phyloP scores from a whole-genome alignment of 176 grass and related monocot species.

The Echinochloa phyllopogon region DNA sequence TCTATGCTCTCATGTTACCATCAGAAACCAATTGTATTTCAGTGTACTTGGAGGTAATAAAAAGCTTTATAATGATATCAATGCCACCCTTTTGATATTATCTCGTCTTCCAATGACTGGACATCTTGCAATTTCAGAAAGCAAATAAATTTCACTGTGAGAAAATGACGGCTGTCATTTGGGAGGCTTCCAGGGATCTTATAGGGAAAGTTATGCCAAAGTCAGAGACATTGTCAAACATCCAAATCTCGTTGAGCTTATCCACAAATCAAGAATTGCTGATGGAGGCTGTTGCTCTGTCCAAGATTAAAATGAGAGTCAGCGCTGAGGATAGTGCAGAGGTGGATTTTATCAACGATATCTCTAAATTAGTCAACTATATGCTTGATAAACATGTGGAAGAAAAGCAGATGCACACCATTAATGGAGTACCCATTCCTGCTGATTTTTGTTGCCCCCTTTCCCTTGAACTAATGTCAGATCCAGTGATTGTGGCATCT shows the following conservation, averaged over 20 bases:
- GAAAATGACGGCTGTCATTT: conserved; percentile 40
- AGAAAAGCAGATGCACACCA: conserved; percentile 60
- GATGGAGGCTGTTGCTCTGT: conserved; percentile 55
- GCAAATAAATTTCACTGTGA: conserved; percentile 29
- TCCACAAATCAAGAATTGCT: conserved; percentile 59
- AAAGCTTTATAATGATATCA: neutral
- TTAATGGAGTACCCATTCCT: conserved; percentile 65
- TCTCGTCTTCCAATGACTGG: neutral
- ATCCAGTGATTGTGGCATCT: conserved; percentile 84
- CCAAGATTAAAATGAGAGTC: conserved; percentile 42
- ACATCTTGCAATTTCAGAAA: conserved; percentile 35
- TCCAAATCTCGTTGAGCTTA: conserved; percentile 53
- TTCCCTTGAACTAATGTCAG: conserved; percentile 83
- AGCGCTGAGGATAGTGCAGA: conserved; percentile 28
- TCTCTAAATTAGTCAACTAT: conserved; percentile 47
- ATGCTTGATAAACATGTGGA: conserved; percentile 53
- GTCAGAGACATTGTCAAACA: conserved; percentile 44
- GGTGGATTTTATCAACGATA: conserved; percentile 31
- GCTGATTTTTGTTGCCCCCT: conserved; percentile 85
- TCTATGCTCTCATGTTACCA: conserved; percentile 36
- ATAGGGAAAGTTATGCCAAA: conserved; percentile 30
- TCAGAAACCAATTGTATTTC: conserved; percentile 3
- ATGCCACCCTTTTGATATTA: neutral
- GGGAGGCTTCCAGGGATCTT: conserved; percentile 43
- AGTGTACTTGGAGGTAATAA: conserved; percentile 52